Evolutionary conservation across 305 asterid genomes (phyloP).

Genomic region (Plantago coronopus): DNA sequence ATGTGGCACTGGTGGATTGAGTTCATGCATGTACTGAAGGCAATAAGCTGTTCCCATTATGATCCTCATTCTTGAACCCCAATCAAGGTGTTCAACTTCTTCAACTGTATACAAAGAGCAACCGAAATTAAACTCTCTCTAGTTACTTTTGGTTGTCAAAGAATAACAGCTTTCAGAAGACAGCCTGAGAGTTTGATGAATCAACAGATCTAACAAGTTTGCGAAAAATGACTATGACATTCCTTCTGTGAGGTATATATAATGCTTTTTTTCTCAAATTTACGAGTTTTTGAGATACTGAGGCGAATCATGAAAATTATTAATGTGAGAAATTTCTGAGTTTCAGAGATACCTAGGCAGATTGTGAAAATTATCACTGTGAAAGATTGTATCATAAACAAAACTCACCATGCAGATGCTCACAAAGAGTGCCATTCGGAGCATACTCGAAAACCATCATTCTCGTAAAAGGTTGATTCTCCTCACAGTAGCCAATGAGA

Average conservation of each 20-base stretch:
- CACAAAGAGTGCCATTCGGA: conserved; percentile 78
- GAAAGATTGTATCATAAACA: neutral
- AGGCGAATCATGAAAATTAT: too few relatives aligned
- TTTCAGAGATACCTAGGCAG: neutral
- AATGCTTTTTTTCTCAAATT: too few relatives aligned
- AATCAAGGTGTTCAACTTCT: conserved; percentile 85
- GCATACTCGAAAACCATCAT: conserved; percentile 99
- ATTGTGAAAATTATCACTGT: neutral
- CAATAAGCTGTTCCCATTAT: conserved; percentile 85
- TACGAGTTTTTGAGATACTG: too few relatives aligned
- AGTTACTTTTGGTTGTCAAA: too few relatives aligned
- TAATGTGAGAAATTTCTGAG: too few relatives aligned
- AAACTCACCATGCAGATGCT: conserved; percentile 77
- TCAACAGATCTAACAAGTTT: too few relatives aligned
- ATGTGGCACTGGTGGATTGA: conserved; percentile 64
- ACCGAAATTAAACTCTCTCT: conserved; percentile 6
- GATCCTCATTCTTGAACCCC: conserved; percentile 81
- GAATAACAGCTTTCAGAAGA: too few relatives aligned
- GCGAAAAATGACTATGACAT: too few relatives aligned
- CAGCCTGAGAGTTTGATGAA: too few relatives aligned
- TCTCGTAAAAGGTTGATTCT: conserved; percentile 79
- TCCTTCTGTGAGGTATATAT: too few relatives aligned
- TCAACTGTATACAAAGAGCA: conserved; percentile 41
- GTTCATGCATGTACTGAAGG: conserved; percentile 76
- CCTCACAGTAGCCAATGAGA: conserved; percentile 89